Evolutionary conservation across 1,284 basidiomycete genomes (phyloP), one percentile per base, ranked within the genome.

Genomic region (Rhodotorula sp.): DNA sequence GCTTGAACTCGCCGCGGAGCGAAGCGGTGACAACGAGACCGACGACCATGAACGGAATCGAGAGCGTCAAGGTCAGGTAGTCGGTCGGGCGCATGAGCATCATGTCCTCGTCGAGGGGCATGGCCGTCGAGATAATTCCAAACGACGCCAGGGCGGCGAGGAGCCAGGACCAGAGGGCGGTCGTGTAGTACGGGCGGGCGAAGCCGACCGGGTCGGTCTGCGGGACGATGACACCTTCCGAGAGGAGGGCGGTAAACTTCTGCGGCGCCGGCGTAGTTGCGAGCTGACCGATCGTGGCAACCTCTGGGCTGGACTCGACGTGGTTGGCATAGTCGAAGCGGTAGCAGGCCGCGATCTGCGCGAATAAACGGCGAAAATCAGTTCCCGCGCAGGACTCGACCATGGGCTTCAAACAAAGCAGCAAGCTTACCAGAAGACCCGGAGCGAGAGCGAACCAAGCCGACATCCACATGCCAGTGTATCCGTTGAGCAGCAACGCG

Each of bases 321-420:
- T 69, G 68, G 57, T 74, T 71, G 10, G 59, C 44, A 56, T 67
- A 67, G 58, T 74, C 73, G 68, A 72, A 72, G 18, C 73, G 70
- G 68, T 64, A 70, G 63, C 65, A 69, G 30, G 53, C 67, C 29
- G 70, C 66, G 60, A 70, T 64, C 68, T 72, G 60, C 1, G 26
- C 7, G 15, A 2, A 4, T 30, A 12, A 15, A 33, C 29, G 30
- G 22, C 54, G 30, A 4, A 7, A 14, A 10, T 12, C 18, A 33
- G 33, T 7, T 37, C 54, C n/a, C 15, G 29, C 29, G 33, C 48
- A 49, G 22, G n/a, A 26, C 15, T 15, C 3, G 61, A 22, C 17
- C 6, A 26, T 6, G 22, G 18, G 8, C 4, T 4, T 33, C 6
- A 6, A 8, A 30, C 14, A 29, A 15, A 22, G 18, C 29, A 44